Base-by-base conservation (phyloP, 2,329 filamentous ascomycete genomes). In the Pseudomassariella vexata region DNA sequence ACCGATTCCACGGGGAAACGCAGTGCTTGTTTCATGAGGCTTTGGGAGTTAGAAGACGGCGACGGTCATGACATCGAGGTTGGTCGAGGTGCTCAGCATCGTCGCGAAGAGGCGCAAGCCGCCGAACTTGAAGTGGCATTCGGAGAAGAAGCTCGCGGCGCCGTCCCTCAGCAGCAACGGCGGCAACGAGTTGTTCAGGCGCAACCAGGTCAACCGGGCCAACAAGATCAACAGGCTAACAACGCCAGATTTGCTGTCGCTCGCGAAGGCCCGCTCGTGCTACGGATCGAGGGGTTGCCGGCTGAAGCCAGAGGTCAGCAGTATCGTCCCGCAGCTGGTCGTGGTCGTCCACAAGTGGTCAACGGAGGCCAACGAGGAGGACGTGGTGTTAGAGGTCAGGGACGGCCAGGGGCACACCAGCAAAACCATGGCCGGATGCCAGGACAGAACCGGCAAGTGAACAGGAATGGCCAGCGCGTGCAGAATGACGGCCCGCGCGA, bases 11-110 rank as follows among this genome's bases (percentile, higher is more conserved):
- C 51, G 24, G 69, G 67, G 2, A 58, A 59, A 25, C 47, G 62
- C 19, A 84, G 77, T 2, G 65, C 66, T 9, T 98, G 92, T 53
- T 94, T 82, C 49, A 83, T 85, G 69, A 79, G 86, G 4, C 66
- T 98, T 3, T 96, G 89, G 88, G 92, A 95, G 50, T 63, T 94
- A 16, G 86, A 94, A 56, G 78, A 74, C 27, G 89, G 89, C 1
- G 88, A 95, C 45, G 76, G 74, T 3, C 62, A 65, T 30, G 67
- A 72, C 30, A 16, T 36, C 31, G 17, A 31, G 26, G 31, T 46
- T 17, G 49, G 37, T 8, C 40, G 48, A 22, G 39, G 47, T 14
- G 46, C 42, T 14, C 42, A 52, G 25, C 45, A 36, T 31, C 32
- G 36, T 10, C 34, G 37, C 17, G 50, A 54, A 11, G 55, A 57